These are phyloP conservation scores for Rhizophora apiculata DNA, from an alignment of 345 rosid genomes.

Conservation along the genomic window DNA sequence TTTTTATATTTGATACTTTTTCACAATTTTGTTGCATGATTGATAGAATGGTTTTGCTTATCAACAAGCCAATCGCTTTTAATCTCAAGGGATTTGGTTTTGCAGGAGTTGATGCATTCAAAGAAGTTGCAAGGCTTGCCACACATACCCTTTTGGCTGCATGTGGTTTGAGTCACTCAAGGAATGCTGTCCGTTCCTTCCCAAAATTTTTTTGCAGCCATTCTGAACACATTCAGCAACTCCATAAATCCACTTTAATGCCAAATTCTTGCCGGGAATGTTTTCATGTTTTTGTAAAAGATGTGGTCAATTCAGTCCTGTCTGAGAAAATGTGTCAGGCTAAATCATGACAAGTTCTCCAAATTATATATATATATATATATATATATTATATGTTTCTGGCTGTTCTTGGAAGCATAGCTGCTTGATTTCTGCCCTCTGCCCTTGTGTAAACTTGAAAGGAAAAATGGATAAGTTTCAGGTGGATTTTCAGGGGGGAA, in stretches of 20 bases:
- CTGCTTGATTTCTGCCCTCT: too few species aligned
- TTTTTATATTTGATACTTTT: too few species aligned
- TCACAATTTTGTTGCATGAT: not conserved
- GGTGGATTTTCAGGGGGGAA: too few species aligned
- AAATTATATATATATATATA: too few species aligned
- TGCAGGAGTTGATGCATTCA: conserved; percentile 44
- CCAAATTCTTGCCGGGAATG: conserved; percentile 47
- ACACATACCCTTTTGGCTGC: conserved; percentile 53
- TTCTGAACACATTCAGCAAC: conserved; percentile 16
- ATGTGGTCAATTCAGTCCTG: conserved; percentile 34
- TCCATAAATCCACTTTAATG: conserved; percentile 29
- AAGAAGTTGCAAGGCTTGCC: conserved; percentile 47
- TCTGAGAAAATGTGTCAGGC: conserved; percentile 17
- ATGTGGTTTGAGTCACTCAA: conserved; percentile 42
- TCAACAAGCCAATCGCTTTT: not conserved
- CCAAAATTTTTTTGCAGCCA: conserved; percentile 35
- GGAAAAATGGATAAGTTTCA: not conserved
- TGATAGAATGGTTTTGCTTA: not conserved
- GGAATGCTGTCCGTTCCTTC: conserved; percentile 15
- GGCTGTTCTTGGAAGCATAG: too few species aligned
- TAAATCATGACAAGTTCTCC: not conserved
- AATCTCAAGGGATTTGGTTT: not conserved
- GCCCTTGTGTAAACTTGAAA: not conserved
- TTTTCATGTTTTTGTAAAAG: conserved; percentile 41
- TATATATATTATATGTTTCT: too few species aligned